Base-by-base conservation (phyloP, 805 yeast species). In the Candida ulmi region DNA sequence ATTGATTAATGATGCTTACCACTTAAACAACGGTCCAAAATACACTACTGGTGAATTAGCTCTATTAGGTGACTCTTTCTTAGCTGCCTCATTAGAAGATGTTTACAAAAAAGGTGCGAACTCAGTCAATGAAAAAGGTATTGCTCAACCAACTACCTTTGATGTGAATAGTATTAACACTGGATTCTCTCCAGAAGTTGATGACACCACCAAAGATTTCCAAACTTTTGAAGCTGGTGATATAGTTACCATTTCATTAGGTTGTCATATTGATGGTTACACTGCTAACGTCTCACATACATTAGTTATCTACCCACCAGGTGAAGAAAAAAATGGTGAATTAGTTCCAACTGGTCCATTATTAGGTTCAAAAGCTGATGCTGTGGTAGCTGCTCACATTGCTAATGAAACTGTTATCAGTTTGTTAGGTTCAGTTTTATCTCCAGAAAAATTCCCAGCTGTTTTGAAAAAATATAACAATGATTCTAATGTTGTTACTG, bases 261-360 rank as follows among this genome's bases (percentile, higher is more conserved):
- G 97, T 36, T 90, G 83, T 43, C 97, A 93, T 48, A 77, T 93
- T 50, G 99, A 93, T 62, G 99, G 99, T 40, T 93, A 90, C 67
- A 85, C 97, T 11, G 80, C 95, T 2, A 77, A 79, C 58, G 79
- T 78, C 11, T 78, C 95, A 23, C 99, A 93, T 62, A 90, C 97
- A 2, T 56, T 88, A 46, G 93, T 88, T 24, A 79, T 88, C 39
- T 84, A 78, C 52, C 95, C 95, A 38, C 78, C 80, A 25, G 81
- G 79, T 28, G 69, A 60, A 42, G 52, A 54, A 30, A 44, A 47
- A 38, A 65, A 60, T 18, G 61, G 64, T 21, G 56, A 62, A 21
- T 42, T 62, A 31, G 52, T 54, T 27, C 90, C 91, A 36, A 62
- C 74, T 16, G 93, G 88, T 27, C 98, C 99, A 12, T 69, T 85